Percentiles rank a stretch among this genome's conserved stretches.
Evolutionary conservation across 768 basidiomycete species (phyloP).

Genomic region (Multifurca ochricompacta): DNA sequence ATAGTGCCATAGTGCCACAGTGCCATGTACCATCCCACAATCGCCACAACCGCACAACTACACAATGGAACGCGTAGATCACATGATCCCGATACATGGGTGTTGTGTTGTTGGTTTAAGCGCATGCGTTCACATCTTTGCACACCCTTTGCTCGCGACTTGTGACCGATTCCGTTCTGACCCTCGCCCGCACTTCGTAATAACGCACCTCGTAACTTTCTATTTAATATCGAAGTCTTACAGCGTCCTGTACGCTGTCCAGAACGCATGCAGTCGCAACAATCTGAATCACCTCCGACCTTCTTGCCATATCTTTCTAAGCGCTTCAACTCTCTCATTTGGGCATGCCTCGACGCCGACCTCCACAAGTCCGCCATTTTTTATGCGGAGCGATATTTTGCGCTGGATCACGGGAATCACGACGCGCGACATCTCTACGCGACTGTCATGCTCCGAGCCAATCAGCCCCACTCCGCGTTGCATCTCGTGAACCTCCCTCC

Average conservation of each 20-base stretch:
- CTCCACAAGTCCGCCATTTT: constrained; percentile 77
- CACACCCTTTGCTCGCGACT: background rate
- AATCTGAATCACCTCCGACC: constrained; percentile 43
- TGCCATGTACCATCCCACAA: too few species aligned
- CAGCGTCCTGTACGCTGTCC: constrained; percentile 2
- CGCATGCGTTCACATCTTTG: background rate
- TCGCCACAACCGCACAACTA: too few species aligned
- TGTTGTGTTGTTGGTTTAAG: background rate
- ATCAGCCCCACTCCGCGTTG: constrained; percentile 68
- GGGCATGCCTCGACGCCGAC: constrained; percentile 79
- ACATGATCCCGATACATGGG: constrained; percentile 5
- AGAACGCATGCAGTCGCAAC: constrained; percentile 25
- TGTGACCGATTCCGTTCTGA: background rate
- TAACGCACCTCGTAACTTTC: background rate
- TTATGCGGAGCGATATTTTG: constrained; percentile 80
- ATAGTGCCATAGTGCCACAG: background rate
- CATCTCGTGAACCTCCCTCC: constrained; percentile 56
- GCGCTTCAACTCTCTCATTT: constrained; percentile 66
- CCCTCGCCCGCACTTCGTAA: background rate
- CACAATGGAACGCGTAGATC: constrained; percentile 18
- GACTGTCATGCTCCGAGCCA: constrained; percentile 59
- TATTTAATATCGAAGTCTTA: constrained; percentile 29
- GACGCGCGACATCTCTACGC: constrained; percentile 83
- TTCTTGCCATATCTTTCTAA: constrained; percentile 52
- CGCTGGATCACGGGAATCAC: constrained; percentile 62